These are phyloP conservation scores for Ceratocystis harringtonii DNA, from an alignment of 2,329 filamentous ascomycete species.

Conservation along the genomic window DNA sequence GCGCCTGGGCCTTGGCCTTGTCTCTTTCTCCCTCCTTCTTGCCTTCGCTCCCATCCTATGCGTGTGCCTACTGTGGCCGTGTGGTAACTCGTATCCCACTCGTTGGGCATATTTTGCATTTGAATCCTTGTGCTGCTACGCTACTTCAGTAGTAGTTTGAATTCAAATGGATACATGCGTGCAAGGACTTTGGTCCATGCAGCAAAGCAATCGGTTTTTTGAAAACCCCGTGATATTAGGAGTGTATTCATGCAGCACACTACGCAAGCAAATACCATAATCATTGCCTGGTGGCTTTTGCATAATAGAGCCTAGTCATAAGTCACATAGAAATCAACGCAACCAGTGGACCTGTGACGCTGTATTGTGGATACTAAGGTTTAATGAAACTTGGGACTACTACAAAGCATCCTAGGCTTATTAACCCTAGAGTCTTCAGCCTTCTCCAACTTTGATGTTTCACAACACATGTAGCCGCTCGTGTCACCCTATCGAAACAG, in stretches of 20 bases:
- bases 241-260: neutral
- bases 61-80: neutral
- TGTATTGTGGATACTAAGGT: neutral
- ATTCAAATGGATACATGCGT: neutral
- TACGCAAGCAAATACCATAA: neutral
- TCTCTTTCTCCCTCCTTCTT: neutral
- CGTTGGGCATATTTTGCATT: neutral
- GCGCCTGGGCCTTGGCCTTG: neutral
- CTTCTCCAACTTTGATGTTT: neutral
- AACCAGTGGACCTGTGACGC: neutral
- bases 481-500: neutral
- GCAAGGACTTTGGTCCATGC: conserved; percentile 13
- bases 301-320: neutral
- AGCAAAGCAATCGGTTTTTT: too few species aligned
- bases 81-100: neutral
- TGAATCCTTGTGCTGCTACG: too few species aligned
- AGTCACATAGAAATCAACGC: neutral
- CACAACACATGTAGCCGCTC: neutral
- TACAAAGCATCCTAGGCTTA: neutral
- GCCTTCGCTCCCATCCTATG: neutral
- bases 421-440: neutral
- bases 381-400: neutral
- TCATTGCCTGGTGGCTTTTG: too few species aligned
- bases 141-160: too few species aligned
- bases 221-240: neutral